Evolutionary conservation across 257 asterid species (phyloP).

Genomic region (Solanum chilense): DNA sequence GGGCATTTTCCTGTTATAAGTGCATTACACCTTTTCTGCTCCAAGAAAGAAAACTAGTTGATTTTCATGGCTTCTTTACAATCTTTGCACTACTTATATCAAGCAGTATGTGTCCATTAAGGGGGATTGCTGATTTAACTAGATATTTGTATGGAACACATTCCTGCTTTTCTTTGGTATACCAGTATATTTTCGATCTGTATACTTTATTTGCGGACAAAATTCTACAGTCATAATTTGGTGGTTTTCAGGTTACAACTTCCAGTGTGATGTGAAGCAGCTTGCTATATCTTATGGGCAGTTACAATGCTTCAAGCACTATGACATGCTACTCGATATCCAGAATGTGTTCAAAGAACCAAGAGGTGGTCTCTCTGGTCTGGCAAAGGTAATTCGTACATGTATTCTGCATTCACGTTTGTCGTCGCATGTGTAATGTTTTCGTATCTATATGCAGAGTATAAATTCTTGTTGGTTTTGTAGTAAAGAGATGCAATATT

Average conservation of each 20-base stretch:
- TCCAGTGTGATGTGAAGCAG: constrained; percentile 69
- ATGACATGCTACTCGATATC: constrained; percentile 87
- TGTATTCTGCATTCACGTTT: not conserved
- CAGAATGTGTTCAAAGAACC: constrained; percentile 77
- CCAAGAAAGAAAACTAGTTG: not conserved
- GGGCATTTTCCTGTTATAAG: not conserved
- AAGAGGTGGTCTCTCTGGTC: constrained; percentile 89
- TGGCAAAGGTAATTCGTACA: constrained; percentile 54
- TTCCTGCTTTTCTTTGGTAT: not conserved
- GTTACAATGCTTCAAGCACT: constrained; percentile 66
- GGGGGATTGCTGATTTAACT: not conserved
- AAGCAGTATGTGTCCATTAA: not conserved
- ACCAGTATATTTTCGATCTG: not conserved
- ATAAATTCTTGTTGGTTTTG: not conserved
- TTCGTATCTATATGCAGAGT: not conserved
- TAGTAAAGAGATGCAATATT: not conserved
- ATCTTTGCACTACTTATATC: not conserved
- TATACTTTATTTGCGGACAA: not conserved
- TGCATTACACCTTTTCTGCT: not conserved
- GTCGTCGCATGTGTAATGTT: not conserved
- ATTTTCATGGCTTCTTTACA: not conserved
- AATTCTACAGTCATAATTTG: constrained; percentile 6
- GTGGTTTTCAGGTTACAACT: constrained; percentile 65
- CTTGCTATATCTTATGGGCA: constrained; percentile 72
- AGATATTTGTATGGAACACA: not conserved